Conservation (phyloP, 1,284 basidiomycete genomes). For the Melampsora larici-populina region DNA sequence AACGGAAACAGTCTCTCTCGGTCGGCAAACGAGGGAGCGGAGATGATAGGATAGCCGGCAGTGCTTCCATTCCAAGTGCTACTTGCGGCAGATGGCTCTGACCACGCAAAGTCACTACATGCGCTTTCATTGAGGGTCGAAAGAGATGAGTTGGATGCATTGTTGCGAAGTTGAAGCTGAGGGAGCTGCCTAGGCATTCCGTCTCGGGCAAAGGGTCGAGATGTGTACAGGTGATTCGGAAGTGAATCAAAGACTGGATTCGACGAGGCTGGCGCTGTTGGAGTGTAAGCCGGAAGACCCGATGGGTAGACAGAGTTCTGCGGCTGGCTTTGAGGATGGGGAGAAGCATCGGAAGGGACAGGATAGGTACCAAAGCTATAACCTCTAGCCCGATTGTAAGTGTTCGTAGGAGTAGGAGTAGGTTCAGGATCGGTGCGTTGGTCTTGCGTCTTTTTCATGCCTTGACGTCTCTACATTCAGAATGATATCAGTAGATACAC, state of each 20-base stretch:
- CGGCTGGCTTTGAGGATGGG: not conserved
- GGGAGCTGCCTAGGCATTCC: not conserved
- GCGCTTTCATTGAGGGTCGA: conserved; percentile 1
- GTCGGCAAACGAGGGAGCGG: conserved; percentile 7
- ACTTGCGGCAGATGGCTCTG: conserved; percentile 19
- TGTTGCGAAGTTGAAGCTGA: conserved; percentile 14
- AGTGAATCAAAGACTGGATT: conserved; percentile 7
- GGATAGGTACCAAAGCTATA: conserved; percentile 36
- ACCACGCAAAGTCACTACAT: conserved; percentile 16
- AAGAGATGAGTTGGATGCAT: not conserved
- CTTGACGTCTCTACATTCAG: conserved; percentile 24
- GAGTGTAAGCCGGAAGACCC: not conserved
- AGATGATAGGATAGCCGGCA: not conserved
- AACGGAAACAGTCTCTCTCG: not conserved
- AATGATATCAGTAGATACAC: not conserved
- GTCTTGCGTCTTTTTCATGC: conserved; percentile 38
- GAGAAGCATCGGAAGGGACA: conserved; percentile 5
- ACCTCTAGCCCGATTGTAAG: conserved; percentile 2
- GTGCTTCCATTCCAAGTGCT: not conserved
- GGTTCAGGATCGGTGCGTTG: conserved; percentile 26
- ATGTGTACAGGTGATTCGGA: conserved; percentile 9
- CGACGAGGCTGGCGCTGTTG: not conserved
- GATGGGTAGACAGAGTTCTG: not conserved
- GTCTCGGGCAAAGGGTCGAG: conserved; percentile 16
- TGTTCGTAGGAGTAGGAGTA: not conserved